These are phyloP conservation scores for Aspergillus oerlinghausenensis DNA, from an alignment of 2,329 filamentous ascomycete genomes.

Conservation along the genomic window DNA sequence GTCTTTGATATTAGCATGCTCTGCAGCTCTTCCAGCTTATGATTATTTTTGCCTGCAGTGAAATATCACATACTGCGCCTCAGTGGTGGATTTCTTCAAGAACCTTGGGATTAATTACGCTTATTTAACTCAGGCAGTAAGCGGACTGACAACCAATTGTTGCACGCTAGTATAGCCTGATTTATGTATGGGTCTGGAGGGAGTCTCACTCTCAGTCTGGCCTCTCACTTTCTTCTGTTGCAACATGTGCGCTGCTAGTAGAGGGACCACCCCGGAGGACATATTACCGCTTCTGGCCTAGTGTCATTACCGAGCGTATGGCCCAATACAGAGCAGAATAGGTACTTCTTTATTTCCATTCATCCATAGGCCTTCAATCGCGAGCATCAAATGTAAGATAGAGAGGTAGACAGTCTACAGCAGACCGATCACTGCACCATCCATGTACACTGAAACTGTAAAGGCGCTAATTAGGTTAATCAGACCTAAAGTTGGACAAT, in stretches of 20 bases:
- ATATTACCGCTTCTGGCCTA: not conserved
- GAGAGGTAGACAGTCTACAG: not conserved
- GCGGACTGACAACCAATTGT: not conserved
- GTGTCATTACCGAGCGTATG: not conserved
- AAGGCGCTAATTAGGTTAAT: too few relatives aligned
- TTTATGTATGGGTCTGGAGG: not conserved
- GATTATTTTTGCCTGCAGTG: too few relatives aligned
- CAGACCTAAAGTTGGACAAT: not conserved
- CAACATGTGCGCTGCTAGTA: not conserved
- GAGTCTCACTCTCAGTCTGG: not conserved
- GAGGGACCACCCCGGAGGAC: not conserved
- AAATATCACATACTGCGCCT: not conserved
- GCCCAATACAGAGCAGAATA: too few relatives aligned
- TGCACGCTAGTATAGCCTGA: not conserved
- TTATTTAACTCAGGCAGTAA: not conserved
- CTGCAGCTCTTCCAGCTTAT: too few relatives aligned
- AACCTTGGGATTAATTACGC: not conserved
- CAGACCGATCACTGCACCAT: not conserved
- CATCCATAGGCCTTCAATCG: not conserved
- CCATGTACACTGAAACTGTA: not conserved
- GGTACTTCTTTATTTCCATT: not conserved
- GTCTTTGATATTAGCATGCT: too few relatives aligned
- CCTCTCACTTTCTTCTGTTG: not conserved
- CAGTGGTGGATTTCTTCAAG: not conserved
- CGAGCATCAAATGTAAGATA: not conserved